Evolutionary conservation across 2,329 filamentous ascomycete species (phyloP), one percentile per base, ranked within the genome.

Genomic region (Trichophyton simii): DNA sequence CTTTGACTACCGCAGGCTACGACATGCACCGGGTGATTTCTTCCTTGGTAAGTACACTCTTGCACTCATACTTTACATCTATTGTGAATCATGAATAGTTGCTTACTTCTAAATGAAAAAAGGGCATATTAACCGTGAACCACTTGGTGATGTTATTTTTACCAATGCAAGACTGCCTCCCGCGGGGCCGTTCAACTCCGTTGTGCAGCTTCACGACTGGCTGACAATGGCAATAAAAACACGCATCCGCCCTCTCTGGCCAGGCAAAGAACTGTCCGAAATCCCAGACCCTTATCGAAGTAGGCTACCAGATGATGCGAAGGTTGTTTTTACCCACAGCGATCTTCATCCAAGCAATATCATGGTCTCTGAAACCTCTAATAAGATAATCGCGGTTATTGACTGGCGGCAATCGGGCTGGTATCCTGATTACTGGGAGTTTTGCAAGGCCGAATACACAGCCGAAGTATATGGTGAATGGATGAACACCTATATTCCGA

Each of bases 341-440:
- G 72, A 75, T 65, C 67, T 75, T 41, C 70, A 73, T 63, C 70
- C 59, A 36, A 70, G 67, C 48, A 74, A 73, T 48, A 67, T 74
- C 44, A 67, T 73, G n/a, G 50, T 72, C 25, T 67, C 67, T 18
- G 57, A 57, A 28, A 18, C 61, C 20, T 70, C 63, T 9, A 66
- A 65, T 50, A 63, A 59, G 61, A 62, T 69, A 59, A 46, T 68
- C 58, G 68, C 68, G 42, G 46, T 72, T 55, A 62, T 68, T 57
- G 67, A 69, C 59, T 69, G 67, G 66, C 65, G 66, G 62, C 67
- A 70, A 60, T 64, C 65, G 15, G 67, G 62, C 22, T 68, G 66
- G 67, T 59, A 65, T 57, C 60, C 50, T 36, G 60, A 61, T n/a
- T 61, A 61, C 42, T 61, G 60, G 60, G 60, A 61, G 42, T 58